These are phyloP conservation scores for Withania somnifera DNA, from an alignment of 305 asterid genomes.

Conservation along the genomic window DNA sequence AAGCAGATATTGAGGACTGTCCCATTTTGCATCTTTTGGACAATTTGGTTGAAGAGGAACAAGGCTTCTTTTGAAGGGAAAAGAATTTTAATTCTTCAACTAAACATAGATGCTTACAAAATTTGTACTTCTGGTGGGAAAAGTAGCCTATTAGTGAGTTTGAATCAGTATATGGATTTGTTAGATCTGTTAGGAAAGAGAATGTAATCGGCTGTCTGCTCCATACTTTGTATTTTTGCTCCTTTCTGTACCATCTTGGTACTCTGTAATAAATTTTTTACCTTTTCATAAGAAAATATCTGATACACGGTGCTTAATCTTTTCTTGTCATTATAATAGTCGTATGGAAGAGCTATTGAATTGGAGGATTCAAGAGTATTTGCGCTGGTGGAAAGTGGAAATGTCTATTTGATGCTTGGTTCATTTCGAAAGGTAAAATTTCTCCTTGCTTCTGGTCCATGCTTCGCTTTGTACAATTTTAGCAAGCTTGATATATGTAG, in stretches of 20 bases:
- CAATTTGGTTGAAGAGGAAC: not conserved
- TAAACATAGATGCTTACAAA: not conserved
- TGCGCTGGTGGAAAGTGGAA: slow-evolving; percentile 90
- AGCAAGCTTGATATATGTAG: not conserved
- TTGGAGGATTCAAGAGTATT: slow-evolving; percentile 75
- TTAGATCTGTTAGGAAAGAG: not conserved
- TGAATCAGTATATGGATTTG: not conserved
- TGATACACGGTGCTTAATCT: not conserved
- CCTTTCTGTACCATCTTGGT: not conserved
- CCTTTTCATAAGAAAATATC: not conserved
- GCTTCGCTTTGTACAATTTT: not conserved
- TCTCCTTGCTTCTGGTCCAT: not conserved
- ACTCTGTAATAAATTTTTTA: not conserved
- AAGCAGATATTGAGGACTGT: not conserved
- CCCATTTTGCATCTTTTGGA: not conserved
- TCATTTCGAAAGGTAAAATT: slow-evolving; percentile 59
- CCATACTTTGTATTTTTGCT: not conserved
- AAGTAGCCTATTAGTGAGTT: not conserved
- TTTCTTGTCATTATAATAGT: slow-evolving; percentile 31
- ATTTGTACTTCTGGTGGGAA: not conserved
- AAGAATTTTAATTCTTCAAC: not conserved
- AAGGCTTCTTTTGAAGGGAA: not conserved
- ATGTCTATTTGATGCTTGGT: slow-evolving; percentile 80
- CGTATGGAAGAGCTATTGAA: slow-evolving; percentile 90
- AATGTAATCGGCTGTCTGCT: not conserved